phyloP scores from a whole-genome alignment of 2,329 filamentous ascomycete species.

The Leptoxyphium fumago region DNA sequence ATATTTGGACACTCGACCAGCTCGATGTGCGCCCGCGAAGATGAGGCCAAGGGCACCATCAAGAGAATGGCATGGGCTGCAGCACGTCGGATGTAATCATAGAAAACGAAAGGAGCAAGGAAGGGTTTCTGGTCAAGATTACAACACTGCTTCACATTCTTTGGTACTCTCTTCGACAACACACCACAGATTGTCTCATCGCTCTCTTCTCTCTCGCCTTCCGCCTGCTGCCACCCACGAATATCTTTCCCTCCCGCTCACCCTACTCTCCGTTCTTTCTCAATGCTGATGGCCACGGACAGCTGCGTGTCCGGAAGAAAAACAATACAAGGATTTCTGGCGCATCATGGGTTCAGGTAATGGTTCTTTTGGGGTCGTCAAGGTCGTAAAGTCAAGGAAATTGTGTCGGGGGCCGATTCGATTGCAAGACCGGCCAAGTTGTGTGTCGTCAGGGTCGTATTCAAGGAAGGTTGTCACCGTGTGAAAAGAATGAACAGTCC shows the following conservation, averaged over 20 bases:
- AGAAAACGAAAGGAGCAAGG: too few relatives aligned
- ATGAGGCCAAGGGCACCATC: too few relatives aligned
- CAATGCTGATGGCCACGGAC: not conserved
- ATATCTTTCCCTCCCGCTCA: not conserved
- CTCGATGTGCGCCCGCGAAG: too few relatives aligned
- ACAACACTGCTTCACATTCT: not conserved
- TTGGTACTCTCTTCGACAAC: not conserved
- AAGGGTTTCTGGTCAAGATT: not conserved
- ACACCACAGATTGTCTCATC: conserved; percentile 1
- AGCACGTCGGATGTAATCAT: too few relatives aligned
- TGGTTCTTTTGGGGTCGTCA: not conserved
- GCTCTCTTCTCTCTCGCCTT: conserved; percentile 3
- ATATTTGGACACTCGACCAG: too few relatives aligned
- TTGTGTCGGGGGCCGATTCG: not conserved
- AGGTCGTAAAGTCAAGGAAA: not conserved
- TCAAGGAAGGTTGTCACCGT: not conserved
- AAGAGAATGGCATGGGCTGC: too few relatives aligned
- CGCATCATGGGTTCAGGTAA: not conserved
- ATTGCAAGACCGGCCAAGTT: not conserved
- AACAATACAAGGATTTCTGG: not conserved
- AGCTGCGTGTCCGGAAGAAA: not conserved
- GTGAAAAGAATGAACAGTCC: too few relatives aligned
- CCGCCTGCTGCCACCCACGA: not conserved
- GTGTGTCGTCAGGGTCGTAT: not conserved
- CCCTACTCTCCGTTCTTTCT: not conserved